A percentile compares a stretch with the other conserved stretches of the same genome.
These are phyloP conservation scores for Chrysoporthe deuterocubensis DNA, from an alignment of 2,329 filamentous ascomycete genomes.

Conservation along the genomic window DNA sequence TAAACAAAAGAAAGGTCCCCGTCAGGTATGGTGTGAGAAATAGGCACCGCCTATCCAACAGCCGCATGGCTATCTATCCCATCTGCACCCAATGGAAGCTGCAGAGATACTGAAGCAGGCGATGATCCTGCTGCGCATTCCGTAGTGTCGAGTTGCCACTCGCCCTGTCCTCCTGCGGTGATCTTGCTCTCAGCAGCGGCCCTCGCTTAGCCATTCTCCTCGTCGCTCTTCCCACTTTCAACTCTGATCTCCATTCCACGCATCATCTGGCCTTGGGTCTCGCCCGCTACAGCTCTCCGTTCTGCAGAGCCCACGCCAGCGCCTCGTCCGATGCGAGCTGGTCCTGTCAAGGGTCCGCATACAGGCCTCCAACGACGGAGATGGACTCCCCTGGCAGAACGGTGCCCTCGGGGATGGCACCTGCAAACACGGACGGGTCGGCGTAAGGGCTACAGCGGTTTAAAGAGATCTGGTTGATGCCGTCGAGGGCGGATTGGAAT, in stretches of 20 bases:
- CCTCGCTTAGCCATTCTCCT: neutral
- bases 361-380: slow-evolving; percentile 10
- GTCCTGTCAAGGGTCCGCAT: neutral
- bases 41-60: neutral
- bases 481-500: slow-evolving; percentile 13
- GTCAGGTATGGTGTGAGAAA: neutral
- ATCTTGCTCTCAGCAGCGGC: neutral
- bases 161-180: neutral
- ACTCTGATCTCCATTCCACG: neutral
- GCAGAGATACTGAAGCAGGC: neutral
- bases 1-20: neutral
- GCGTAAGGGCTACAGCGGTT: neutral
- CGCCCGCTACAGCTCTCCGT: neutral
- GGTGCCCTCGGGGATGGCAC: neutral
- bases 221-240: neutral
- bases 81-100: neutral
- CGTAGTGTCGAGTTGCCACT: neutral
- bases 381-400: slow-evolving; percentile 14
- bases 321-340: slow-evolving; percentile 10
- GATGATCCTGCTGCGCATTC: neutral
- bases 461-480: slow-evolving; percentile 9
- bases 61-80: neutral
- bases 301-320: slow-evolving; percentile 9
- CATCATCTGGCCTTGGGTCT: neutral
- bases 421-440: neutral